Conservation (phyloP, 768 basidiomycete genomes). For the Kwoniella sp. region DNA sequence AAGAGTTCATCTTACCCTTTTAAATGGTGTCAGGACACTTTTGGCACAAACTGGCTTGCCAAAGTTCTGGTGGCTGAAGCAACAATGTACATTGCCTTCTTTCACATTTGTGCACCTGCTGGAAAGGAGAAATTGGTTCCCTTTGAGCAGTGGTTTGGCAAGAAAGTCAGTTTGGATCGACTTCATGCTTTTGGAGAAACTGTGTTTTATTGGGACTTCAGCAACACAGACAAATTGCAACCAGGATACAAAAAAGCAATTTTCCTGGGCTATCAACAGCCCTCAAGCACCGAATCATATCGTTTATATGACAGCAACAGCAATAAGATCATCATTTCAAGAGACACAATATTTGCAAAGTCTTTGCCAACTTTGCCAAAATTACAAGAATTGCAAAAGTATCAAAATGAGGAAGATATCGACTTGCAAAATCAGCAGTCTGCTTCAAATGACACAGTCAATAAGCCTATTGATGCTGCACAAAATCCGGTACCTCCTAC, state of each 20-base stretch:
- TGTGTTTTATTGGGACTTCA: background rate
- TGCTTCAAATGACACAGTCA: background rate
- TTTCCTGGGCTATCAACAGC: conserved; percentile 5
- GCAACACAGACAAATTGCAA: conserved; percentile 5
- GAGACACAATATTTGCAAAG: conserved; percentile 5
- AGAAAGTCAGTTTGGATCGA: conserved; percentile 10
- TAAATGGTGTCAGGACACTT: conserved; percentile 28
- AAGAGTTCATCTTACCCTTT: conserved; percentile 26
- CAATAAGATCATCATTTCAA: conserved; percentile 4
- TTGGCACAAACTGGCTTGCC: conserved; percentile 14
- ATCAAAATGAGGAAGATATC: too few species aligned
- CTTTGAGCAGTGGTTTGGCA: conserved; percentile 9
- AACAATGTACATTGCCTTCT: conserved; percentile 17
- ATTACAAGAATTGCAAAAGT: background rate
- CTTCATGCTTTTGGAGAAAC: conserved; percentile 3
- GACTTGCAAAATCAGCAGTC: background rate
- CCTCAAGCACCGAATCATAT: background rate
- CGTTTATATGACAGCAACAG: background rate
- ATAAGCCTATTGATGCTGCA: background rate
- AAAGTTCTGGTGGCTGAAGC: conserved; percentile 24
- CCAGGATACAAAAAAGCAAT: background rate
- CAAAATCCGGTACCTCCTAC: too few species aligned
- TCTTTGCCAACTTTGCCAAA: background rate
- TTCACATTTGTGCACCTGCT: conserved; percentile 15
- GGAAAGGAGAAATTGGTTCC: background rate